phyloP scores from a whole-genome alignment of 352 stramenopile genomes.

The Phytophthora europaea region DNA sequence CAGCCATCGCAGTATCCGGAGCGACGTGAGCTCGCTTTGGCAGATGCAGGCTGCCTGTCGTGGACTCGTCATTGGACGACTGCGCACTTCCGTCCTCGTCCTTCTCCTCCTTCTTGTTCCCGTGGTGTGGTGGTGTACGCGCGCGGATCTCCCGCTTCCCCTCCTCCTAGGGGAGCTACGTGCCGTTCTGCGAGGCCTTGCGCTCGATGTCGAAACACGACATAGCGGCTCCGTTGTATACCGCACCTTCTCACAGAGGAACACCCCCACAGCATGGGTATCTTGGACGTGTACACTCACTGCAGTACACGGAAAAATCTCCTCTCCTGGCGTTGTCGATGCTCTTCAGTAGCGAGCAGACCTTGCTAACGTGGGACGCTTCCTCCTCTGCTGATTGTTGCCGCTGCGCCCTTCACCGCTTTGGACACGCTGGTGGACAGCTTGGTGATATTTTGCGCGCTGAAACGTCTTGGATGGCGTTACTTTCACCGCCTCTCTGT shows the following conservation, averaged over 20 bases:
- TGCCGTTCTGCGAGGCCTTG: not conserved
- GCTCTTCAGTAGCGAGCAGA: no score
- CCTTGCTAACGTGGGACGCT: no score
- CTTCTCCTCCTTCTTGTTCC: not conserved
- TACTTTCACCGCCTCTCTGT: no score
- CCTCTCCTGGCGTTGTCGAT: no score
- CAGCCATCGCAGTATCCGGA: not conserved
- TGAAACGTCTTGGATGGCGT: no score
- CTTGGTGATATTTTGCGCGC: no score
- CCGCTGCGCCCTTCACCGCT: no score
- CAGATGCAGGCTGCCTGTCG: not conserved
- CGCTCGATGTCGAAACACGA: constrained; percentile 2
- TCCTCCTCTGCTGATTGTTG: no score
- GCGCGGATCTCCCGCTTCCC: not conserved
- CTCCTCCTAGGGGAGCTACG: not conserved
- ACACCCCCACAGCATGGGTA: not conserved
- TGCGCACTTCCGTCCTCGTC: not conserved
- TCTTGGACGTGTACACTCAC: not conserved
- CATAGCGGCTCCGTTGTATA: not conserved
- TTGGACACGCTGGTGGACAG: no score
- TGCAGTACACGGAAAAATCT: no score
- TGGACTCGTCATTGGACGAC: not conserved
- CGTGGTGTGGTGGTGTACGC: no score
- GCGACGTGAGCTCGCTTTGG: not conserved
- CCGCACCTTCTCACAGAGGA: not conserved